A percentile compares a stretch with the other conserved stretches of the same genome.
Conservation (phyloP, 495 filamentous ascomycete genomes). For the Aspergillus mulundensis region DNA sequence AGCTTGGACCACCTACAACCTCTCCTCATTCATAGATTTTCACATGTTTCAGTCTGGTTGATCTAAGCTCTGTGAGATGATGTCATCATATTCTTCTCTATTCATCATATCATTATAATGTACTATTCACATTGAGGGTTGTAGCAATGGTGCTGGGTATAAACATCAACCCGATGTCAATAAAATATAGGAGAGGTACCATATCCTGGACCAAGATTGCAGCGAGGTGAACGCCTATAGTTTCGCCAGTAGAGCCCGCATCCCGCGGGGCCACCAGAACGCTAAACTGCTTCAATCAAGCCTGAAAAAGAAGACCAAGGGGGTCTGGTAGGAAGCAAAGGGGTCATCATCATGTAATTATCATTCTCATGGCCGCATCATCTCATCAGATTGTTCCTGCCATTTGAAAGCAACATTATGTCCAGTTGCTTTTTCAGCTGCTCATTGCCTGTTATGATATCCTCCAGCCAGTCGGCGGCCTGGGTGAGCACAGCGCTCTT, state of each 20-base stretch:
- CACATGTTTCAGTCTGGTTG: too few species aligned
- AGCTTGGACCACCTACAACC: background rate
- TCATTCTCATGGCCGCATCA: constrained; percentile 37
- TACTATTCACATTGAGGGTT: background rate
- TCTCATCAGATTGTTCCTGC: constrained; percentile 39
- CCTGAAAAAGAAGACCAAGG: background rate
- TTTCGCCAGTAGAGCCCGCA: constrained; percentile 6
- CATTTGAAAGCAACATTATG: constrained; percentile 42
- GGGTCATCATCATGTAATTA: constrained; percentile 22
- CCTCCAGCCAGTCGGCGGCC: constrained; percentile 69
- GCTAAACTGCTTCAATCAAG: constrained; percentile 16
- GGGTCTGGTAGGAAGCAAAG: constrained; percentile 8
- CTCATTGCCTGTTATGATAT: constrained; percentile 64
- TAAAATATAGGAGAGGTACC: background rate
- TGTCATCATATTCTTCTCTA: constrained; percentile 6
- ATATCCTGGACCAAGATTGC: constrained; percentile 9
- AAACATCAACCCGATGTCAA: constrained; percentile 9
- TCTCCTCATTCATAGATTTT: constrained; percentile 4
- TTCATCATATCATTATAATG: constrained; percentile 1
- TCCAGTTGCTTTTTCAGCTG: constrained; percentile 42
- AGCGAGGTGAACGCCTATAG: constrained; percentile 11
- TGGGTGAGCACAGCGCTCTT: constrained; percentile 73
- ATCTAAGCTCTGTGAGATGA: constrained; percentile 2
- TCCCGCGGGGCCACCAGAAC: constrained; percentile 14
- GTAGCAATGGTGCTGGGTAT: background rate